Percentiles rank a stretch among this genome's conserved stretches.
phyloP scores from a whole-genome alignment of 2,329 filamentous ascomycete genomes.

The Neonectria neomacrospora region DNA sequence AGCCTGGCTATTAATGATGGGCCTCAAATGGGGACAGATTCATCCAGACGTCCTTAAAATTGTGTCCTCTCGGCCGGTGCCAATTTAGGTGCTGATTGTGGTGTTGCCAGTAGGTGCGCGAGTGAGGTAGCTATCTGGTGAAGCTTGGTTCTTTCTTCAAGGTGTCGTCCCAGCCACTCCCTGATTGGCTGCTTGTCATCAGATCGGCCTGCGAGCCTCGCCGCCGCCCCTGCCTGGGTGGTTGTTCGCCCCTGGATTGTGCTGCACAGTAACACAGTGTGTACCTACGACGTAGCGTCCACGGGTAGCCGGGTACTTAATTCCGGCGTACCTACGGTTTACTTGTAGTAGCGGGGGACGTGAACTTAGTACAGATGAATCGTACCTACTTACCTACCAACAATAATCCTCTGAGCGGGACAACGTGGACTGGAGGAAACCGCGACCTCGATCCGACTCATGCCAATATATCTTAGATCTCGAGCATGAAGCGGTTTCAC shows the following conservation, averaged over 20 bases:
- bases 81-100: conserved; percentile 27
- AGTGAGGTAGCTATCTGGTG: conserved; percentile 28
- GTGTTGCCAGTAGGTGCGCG: conserved; percentile 25
- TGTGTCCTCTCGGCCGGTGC: conserved; percentile 30
- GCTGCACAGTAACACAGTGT: background rate
- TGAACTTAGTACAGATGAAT: no score
- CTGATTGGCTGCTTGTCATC: conserved; percentile 42
- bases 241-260: conserved; percentile 22
- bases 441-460: no score
- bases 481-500: background rate
- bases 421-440: no score
- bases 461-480: background rate
- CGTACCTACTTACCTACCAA: no score
- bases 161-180: conserved; percentile 40
- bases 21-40: conserved; percentile 7
- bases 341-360: background rate
- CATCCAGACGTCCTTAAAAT: conserved; percentile 23
- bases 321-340: no score
- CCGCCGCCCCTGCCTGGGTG: conserved; percentile 6
- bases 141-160: conserved; percentile 42
- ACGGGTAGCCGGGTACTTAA: conserved; percentile 1
- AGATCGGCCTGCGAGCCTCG: conserved; percentile 7
- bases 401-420: no score
- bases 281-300: background rate
- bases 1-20: conserved; percentile 20